Conservation (phyloP, 768 basidiomycete species). For the Mycena rebaudengoi region DNA sequence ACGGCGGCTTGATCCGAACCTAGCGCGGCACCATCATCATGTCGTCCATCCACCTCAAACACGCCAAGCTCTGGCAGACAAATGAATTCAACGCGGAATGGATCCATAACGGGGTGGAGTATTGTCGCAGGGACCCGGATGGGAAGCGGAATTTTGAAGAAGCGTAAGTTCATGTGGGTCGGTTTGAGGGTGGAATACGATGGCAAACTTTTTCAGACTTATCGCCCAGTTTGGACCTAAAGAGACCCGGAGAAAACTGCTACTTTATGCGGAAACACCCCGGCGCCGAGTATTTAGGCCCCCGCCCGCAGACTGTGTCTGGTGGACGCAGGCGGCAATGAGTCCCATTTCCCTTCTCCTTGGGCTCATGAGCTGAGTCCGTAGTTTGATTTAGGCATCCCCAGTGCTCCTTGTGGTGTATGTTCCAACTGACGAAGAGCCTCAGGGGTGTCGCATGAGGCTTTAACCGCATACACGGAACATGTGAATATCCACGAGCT, state of each 20-base stretch:
- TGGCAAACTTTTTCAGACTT: background rate
- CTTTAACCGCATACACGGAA: background rate
- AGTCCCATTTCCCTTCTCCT: background rate
- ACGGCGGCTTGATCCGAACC: no score
- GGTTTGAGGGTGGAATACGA: background rate
- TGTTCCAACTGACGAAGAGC: background rate
- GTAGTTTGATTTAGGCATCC: conserved; percentile 5
- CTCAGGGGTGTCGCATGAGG: background rate
- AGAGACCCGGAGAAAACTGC: background rate
- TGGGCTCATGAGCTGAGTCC: background rate
- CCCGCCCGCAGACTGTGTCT: background rate
- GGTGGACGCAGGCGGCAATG: conserved; percentile 7
- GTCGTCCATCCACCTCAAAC: conserved; percentile 1
- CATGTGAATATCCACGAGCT: background rate
- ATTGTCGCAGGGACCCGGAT: background rate
- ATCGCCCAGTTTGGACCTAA: background rate
- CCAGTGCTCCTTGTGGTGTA: background rate
- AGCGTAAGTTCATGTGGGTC: background rate
- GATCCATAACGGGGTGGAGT: background rate
- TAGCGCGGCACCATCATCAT: background rate
- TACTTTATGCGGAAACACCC: background rate
- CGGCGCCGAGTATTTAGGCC: background rate
- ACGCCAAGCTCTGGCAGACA: background rate
- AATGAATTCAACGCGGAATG: conserved; percentile 6
- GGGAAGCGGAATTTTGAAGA: background rate